phyloP scores from a whole-genome alignment of 305 asterid genomes.

The Withania somnifera region DNA sequence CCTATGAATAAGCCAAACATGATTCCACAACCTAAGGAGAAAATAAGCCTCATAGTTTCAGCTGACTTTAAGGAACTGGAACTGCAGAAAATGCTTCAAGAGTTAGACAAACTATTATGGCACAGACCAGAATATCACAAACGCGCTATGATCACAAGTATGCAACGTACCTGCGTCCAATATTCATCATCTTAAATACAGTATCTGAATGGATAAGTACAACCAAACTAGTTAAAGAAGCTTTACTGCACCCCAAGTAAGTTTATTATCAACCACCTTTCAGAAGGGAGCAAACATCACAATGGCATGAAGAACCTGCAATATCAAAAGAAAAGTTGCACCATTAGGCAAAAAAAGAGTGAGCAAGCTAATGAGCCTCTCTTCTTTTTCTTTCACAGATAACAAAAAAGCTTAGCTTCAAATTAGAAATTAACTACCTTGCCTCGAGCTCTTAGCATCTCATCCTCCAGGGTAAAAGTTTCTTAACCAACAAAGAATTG shows the following conservation, averaged over 20 bases:
- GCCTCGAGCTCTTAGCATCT: not conserved
- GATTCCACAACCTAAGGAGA: slow-evolving; percentile 38
- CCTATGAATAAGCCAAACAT: slow-evolving; percentile 64
- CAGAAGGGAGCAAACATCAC: slow-evolving; percentile 6
- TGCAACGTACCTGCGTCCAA: slow-evolving; percentile 21
- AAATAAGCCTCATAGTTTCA: slow-evolving; percentile 38
- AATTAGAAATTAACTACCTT: not conserved
- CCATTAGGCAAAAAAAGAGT: not conserved
- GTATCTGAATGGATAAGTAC: slow-evolving; percentile 23
- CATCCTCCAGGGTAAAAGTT: not conserved
- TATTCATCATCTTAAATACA: not conserved
- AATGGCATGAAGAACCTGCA: slow-evolving; percentile 10
- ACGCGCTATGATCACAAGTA: not conserved
- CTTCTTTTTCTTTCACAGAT: not conserved
- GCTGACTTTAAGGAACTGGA: slow-evolving; percentile 27
- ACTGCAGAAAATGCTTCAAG: slow-evolving; percentile 20
- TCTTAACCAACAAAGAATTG: not conserved
- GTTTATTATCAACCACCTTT: slow-evolving; percentile 13
- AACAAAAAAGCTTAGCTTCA: not conserved
- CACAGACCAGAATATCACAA: not conserved
- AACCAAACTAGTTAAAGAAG: not conserved
- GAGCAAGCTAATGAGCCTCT: not conserved
- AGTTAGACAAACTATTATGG: not conserved
- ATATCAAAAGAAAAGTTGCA: slow-evolving; percentile 2
- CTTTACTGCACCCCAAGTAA: slow-evolving; percentile 13